These are phyloP conservation scores for Microcyclosporella mali DNA, from an alignment of 2,329 filamentous ascomycete species.

Conservation along the genomic window DNA sequence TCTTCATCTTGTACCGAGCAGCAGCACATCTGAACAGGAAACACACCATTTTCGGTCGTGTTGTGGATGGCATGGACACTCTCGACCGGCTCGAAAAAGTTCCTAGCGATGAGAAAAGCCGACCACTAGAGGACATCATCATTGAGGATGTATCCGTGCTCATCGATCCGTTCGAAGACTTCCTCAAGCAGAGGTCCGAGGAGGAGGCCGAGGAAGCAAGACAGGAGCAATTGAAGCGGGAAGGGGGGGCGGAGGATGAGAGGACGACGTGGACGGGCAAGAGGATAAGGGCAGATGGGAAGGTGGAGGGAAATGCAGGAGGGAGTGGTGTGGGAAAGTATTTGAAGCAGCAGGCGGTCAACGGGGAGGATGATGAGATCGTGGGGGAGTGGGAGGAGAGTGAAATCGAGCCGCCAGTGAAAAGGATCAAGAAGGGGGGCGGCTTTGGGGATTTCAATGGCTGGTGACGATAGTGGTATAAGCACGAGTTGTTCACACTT, in stretches of 20 bases:
- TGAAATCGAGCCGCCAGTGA: conserved; percentile 63
- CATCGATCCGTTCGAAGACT: conserved; percentile 93
- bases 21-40: conserved; percentile 85
- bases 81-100: conserved; percentile 71
- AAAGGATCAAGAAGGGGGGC: conserved; percentile 59
- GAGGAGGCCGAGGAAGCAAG: conserved; percentile 56
- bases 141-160: conserved; percentile 82
- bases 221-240: conserved; percentile 55
- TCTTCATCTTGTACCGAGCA: conserved; percentile 84
- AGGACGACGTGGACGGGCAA: conserved; percentile 95
- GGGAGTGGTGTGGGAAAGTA: conserved; percentile 69
- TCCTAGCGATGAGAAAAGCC: conserved; percentile 66
- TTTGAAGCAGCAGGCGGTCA: conserved; percentile 52
- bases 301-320: conserved; percentile 43
- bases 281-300: conserved; percentile 64
- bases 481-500: too few species aligned
- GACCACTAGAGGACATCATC: conserved; percentile 69
- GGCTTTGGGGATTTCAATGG: conserved; percentile 94
- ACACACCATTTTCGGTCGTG: conserved; percentile 89
- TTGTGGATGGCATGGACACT: conserved; percentile 65
- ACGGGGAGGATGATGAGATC: conserved; percentile 47
- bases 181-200: conserved; percentile 58
- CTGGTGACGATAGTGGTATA: conserved; percentile 54
- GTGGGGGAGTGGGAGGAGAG: conserved; percentile 55
- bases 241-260: conserved; percentile 78